Percentiles rank a stretch among this genome's conserved stretches.
Conservation (phyloP, 345 rosid genomes). For the Acer campestre region DNA sequence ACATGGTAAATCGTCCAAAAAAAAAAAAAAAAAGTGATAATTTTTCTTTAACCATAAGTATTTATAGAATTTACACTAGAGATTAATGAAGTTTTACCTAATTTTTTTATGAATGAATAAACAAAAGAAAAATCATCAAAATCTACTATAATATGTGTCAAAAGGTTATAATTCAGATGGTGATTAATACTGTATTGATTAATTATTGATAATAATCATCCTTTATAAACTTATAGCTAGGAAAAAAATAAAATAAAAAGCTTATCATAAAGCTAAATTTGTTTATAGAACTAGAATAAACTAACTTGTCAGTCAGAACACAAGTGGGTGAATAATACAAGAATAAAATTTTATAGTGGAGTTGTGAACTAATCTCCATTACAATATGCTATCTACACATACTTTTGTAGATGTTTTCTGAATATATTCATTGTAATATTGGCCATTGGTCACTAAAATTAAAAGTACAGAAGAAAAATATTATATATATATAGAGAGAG, state of each 20-base stretch:
- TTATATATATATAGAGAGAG: too few relatives aligned
- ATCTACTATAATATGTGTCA: too few relatives aligned
- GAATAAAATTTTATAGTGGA: slow-evolving; percentile 13
- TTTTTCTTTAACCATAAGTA: background rate
- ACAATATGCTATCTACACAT: slow-evolving; percentile 13
- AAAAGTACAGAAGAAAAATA: background rate
- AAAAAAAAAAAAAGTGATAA: background rate
- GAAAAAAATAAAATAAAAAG: background rate
- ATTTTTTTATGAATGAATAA: background rate
- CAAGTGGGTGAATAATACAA: background rate
- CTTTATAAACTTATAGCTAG: background rate
- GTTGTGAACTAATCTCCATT: slow-evolving; percentile 11
- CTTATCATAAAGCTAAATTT: background rate
- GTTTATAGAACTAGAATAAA: background rate
- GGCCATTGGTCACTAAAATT: background rate
- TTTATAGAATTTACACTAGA: too few relatives aligned
- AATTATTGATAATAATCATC: background rate
- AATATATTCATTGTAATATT: slow-evolving; percentile 19
- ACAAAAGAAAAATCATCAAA: too few relatives aligned
- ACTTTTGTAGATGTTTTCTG: slow-evolving; percentile 3
- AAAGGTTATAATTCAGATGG: too few relatives aligned
- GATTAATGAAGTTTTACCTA: too few relatives aligned
- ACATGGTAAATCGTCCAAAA: too few relatives aligned
- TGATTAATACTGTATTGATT: background rate
- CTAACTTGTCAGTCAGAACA: background rate